Evolutionary conservation across 805 yeast genomes (phyloP).

Genomic region (Isabelozyma gotoi): DNA sequence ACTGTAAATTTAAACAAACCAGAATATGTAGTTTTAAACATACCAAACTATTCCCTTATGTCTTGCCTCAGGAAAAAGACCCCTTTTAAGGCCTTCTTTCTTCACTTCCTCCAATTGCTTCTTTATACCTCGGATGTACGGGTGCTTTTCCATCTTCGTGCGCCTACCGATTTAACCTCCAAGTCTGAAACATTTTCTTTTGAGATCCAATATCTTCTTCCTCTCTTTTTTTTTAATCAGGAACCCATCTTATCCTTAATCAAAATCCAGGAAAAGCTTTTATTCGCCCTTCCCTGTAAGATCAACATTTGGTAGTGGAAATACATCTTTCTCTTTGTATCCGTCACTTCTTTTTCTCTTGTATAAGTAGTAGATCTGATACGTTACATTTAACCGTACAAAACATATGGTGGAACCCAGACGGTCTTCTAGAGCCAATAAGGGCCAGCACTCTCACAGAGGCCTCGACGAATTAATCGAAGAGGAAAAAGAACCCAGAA

Average conservation of each 20-base stretch:
- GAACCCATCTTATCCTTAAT: no score
- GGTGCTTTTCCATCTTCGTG: no score
- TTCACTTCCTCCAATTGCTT: no score
- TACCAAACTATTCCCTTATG: no score
- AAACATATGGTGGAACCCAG: slow-evolving; percentile 15
- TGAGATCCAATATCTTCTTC: not conserved
- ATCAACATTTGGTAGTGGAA: not conserved
- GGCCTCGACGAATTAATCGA: slow-evolving; percentile 17
- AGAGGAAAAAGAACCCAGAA: slow-evolving; percentile 7
- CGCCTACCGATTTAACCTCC: no score
- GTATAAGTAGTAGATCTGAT: not conserved
- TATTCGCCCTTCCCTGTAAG: not conserved
- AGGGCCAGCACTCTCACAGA: slow-evolving; percentile 38
- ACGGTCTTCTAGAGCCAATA: slow-evolving; percentile 37
- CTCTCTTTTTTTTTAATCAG: not conserved
- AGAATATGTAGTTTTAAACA: no score
- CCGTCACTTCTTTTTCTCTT: not conserved
- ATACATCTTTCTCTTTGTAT: not conserved
- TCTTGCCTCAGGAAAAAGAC: no score
- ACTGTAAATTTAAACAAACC: no score
- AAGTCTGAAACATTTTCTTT: no score
- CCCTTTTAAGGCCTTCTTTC: no score
- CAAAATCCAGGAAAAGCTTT: not conserved
- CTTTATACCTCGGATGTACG: no score
- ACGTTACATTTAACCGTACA: not conserved